A percentile compares a stretch with the other conserved stretches of the same genome.
phyloP scores from a whole-genome alignment of 345 rosid genomes.

The Gossypioides kirkii region DNA sequence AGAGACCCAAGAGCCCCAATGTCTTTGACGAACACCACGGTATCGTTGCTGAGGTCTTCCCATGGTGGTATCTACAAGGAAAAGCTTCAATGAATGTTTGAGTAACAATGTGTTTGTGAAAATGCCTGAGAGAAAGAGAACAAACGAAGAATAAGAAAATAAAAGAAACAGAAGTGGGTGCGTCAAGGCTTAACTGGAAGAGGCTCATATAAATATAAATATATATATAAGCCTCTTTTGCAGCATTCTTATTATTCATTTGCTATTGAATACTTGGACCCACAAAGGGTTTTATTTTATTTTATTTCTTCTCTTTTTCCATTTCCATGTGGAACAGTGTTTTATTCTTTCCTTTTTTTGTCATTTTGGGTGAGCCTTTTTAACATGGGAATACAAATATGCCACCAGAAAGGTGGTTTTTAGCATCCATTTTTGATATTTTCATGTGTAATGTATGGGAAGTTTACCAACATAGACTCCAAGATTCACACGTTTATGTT shows the following conservation, averaged over 20 bases:
- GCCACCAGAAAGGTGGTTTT: neutral
- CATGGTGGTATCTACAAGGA: conserved; percentile 26
- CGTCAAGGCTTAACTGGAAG: neutral
- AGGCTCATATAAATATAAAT: neutral
- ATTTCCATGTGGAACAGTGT: no score
- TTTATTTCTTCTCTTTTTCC: no score
- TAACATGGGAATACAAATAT: neutral
- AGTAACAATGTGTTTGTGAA: conserved; percentile 18
- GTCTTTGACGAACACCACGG: conserved; percentile 75
- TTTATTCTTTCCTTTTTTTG: no score
- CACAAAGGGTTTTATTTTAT: neutral
- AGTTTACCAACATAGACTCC: neutral
- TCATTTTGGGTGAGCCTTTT: neutral
- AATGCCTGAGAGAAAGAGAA: conserved; percentile 19
- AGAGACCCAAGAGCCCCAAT: conserved; percentile 92
- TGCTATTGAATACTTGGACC: neutral
- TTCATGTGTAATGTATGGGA: neutral
- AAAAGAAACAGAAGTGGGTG: neutral
- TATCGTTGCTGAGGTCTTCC: conserved; percentile 61
- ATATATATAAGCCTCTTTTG: neutral
- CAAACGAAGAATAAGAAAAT: neutral
- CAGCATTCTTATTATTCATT: neutral
- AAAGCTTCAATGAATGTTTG: conserved; percentile 12
- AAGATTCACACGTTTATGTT: neutral
- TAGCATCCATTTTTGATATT: neutral